These are phyloP conservation scores for Globisporangium cylindrosporum DNA, from an alignment of 352 stramenopile genomes.

Conservation along the genomic window DNA sequence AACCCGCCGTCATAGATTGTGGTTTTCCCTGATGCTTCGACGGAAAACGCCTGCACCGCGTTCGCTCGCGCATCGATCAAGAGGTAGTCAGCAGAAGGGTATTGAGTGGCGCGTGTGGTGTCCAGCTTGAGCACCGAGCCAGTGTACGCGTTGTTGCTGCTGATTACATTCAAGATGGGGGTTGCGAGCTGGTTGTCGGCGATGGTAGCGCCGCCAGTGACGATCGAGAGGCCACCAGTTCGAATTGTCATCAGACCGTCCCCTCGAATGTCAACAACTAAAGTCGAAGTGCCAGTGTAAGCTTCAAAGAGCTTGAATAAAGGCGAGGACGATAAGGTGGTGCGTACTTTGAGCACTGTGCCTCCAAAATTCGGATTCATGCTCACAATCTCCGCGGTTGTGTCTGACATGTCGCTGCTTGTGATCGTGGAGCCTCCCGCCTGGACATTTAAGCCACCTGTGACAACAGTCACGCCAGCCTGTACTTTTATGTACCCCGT, in stretches of 20 bases:
- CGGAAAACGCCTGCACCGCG: slow-evolving; percentile 29
- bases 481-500: slow-evolving; percentile 51
- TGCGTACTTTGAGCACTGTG: slow-evolving; percentile 32
- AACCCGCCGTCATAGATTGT: slow-evolving; percentile 45
- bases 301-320: slow-evolving; percentile 48
- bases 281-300: slow-evolving; percentile 22
- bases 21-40: slow-evolving; percentile 48
- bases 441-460: slow-evolving; percentile 33
- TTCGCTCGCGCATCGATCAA: slow-evolving; percentile 37
- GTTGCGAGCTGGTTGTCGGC: slow-evolving; percentile 21
- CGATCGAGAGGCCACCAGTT: slow-evolving; percentile 33
- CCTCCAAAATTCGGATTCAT: slow-evolving; percentile 30
- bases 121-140: slow-evolving; percentile 25
- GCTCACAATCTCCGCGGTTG: slow-evolving; percentile 37
- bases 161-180: slow-evolving; percentile 27
- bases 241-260: slow-evolving; percentile 49
- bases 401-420: slow-evolving; percentile 16
- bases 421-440: slow-evolving; percentile 34
- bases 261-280: slow-evolving; percentile 39
- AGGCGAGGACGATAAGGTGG: slow-evolving; percentile 19
- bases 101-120: slow-evolving; percentile 22
- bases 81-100: slow-evolving; percentile 32
- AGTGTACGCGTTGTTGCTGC: slow-evolving; percentile 25
- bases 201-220: slow-evolving; percentile 43
- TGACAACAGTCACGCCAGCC: slow-evolving; percentile 31